Evolutionary conservation across 768 basidiomycete species (phyloP), one percentile per base, ranked within the genome.

Genomic region (Hypholoma fasciculare): DNA sequence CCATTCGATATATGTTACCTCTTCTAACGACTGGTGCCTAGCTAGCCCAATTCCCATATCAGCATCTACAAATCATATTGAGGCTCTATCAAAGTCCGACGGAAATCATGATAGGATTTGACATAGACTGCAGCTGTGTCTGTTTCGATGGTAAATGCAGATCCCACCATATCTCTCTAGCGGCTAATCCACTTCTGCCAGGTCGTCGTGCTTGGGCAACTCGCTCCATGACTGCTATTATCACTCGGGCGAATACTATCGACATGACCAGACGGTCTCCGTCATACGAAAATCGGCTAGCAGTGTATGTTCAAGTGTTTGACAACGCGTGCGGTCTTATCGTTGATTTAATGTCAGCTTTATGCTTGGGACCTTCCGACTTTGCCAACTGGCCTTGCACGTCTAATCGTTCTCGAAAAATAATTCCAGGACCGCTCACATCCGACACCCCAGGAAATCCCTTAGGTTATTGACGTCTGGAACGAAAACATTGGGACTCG

Each of bases 211-310:
- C 4, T 23, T 23, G 23, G 23, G 23, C 4, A 2, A 23, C 23
- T 23, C 23, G 23, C 23, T 23, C 23, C 23, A 23, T 23, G 23
- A 23, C 23, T 4, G 23, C 23, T 23, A 23, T 23, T 23, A 23
- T 23, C 23, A 23, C 74, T 79, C 72, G 81, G 81, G 77, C 72
- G 75, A 81, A 81, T 65, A 78, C 76, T 0, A 72, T 81, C 49
- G 82, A 82, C 60, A 73, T 81, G 65, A 77, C 76, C 14, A 69
- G 80, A 13, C 73, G 81, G 19, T 82, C 80, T 4, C 81, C 81
- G 2, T 82, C 80, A 14, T 80, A 83, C 59, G 81, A 82, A 66
- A 72, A 80, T 13, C 74, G 81, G 3, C 69, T 82, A 1, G 67
- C 7, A 23, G 20, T 23, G 46, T 49, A 40, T 19, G 27, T 57